Percentiles rank a stretch among this genome's conserved stretches.
phyloP scores from a whole-genome alignment of 1,284 basidiomycete genomes.

The Mycena citricolor region DNA sequence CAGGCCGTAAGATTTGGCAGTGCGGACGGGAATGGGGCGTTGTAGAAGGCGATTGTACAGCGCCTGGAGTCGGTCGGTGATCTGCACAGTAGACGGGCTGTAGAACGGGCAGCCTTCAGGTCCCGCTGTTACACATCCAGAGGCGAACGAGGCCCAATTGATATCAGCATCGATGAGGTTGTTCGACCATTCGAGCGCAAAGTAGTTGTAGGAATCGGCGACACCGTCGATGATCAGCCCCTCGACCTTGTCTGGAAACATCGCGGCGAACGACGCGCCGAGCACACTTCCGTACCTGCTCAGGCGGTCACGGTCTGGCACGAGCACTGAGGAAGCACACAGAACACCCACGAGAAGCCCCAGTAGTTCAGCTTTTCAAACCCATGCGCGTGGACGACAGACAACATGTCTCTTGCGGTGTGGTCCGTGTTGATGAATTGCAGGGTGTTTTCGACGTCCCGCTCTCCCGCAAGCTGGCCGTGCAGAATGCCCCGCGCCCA shows the following conservation, averaged over 20 bases:
- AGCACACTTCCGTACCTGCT: conserved; percentile 24
- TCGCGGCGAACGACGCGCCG: conserved; percentile 25
- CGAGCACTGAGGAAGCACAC: background rate
- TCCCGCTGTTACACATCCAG: conserved; percentile 23
- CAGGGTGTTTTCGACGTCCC: conserved; percentile 15
- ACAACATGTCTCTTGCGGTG: conserved; percentile 31
- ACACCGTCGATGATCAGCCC: conserved; percentile 26
- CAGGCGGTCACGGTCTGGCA: background rate
- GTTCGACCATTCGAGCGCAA: conserved; percentile 16
- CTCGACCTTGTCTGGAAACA: conserved; percentile 26
- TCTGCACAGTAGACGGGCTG: conserved; percentile 13
- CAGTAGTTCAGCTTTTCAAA: conserved; percentile 29
- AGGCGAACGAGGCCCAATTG: conserved; percentile 14
- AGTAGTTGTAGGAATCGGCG: conserved; percentile 20
- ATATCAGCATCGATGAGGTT: conserved; percentile 19
- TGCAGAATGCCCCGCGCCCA: conserved; percentile 23
- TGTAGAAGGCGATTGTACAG: conserved; percentile 15
- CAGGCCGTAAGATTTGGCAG: conserved; percentile 15
- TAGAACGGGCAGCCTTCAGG: conserved; percentile 21
- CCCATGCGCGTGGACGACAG: conserved; percentile 28
- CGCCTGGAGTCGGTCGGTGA: conserved; percentile 11
- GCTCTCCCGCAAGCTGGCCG: conserved; percentile 25
- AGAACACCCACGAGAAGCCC: conserved; percentile 28
- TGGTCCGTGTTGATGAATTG: conserved; percentile 28
- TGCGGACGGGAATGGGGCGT: conserved; percentile 21